phyloP scores from a whole-genome alignment of 768 basidiomycete genomes.

The Collybia sordida region DNA sequence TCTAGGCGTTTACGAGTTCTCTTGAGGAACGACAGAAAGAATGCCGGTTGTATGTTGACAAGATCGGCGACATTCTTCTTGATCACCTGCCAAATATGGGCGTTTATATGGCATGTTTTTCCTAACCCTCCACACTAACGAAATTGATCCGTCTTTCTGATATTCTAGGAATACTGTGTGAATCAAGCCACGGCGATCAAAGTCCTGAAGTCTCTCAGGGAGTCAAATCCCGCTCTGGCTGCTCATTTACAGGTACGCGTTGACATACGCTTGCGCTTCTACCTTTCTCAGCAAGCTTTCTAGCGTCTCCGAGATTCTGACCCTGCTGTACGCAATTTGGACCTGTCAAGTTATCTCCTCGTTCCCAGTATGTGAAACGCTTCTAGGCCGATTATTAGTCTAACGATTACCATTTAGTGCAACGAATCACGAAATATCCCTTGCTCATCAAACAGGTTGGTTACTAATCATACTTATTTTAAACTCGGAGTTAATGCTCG shows the following conservation, averaged over 20 bases:
- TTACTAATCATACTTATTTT: background rate
- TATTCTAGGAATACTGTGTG: conserved; percentile 79
- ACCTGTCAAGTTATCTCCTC: conserved; percentile 88
- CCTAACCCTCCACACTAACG: background rate
- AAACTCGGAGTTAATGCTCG: background rate
- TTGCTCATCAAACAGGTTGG: conserved; percentile 77
- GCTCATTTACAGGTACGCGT: conserved; percentile 61
- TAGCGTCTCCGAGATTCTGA: conserved; percentile 72
- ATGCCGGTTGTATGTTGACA: conserved; percentile 88
- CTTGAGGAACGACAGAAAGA: conserved; percentile 91
- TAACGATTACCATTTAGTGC: conserved; percentile 53
- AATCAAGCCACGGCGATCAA: conserved; percentile 82
- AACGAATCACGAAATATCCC: conserved; percentile 94
- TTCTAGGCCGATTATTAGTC: background rate
- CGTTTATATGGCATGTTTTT: conserved; percentile 67
- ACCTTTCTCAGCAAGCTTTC: background rate
- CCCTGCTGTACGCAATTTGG: conserved; percentile 75
- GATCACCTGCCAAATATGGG: conserved; percentile 74
- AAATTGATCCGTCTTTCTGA: too few relatives aligned
- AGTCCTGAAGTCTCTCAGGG: conserved; percentile 70
- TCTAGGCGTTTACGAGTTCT: conserved; percentile 77
- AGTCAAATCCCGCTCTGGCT: conserved; percentile 64
- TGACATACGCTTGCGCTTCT: too few relatives aligned
- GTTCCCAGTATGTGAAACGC: conserved; percentile 69
- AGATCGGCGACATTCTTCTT: conserved; percentile 82